Percentiles rank a stretch among this genome's conserved stretches.
Evolutionary conservation across 306 rosid species (phyloP).

Genomic region (Quercus mongolica): DNA sequence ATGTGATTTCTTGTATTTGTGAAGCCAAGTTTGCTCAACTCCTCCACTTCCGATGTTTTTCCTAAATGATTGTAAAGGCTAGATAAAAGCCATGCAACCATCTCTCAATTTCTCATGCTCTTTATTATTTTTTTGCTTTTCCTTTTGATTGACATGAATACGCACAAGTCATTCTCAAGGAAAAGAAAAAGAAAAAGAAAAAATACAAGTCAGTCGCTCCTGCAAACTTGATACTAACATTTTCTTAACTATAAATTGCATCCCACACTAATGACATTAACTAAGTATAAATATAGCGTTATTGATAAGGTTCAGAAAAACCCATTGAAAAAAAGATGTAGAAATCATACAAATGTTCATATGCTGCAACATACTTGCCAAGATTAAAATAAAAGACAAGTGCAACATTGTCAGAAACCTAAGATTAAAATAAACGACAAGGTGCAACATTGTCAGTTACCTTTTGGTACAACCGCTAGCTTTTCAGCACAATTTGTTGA

Average conservation of each 20-base stretch:
- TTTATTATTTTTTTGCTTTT: not conserved
- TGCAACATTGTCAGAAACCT: no score
- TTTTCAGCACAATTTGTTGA: not conserved
- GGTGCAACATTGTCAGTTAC: not conserved
- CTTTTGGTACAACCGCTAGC: not conserved
- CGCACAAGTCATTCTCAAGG: no score
- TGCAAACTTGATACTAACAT: no score
- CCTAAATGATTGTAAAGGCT: not conserved
- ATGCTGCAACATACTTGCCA: not conserved
- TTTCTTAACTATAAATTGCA: not conserved
- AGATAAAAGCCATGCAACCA: slow-evolving; percentile 17
- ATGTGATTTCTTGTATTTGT: no score
- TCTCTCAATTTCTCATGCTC: not conserved
- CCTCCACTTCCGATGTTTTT: not conserved
- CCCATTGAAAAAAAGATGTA: not conserved
- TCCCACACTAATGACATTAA: not conserved
- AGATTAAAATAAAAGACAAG: not conserved
- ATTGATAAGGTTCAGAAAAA: not conserved
- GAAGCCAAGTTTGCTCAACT: not conserved
- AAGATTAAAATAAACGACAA: not conserved
- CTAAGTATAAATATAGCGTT: not conserved
- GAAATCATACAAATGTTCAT: not conserved
- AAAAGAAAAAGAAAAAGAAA: no score
- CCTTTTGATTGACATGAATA: no score
- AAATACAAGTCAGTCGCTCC: no score